These are phyloP conservation scores for Rhizoclosmatium globosum DNA, from an alignment of 192 early-diverging fungal genomes.

Conservation along the genomic window DNA sequence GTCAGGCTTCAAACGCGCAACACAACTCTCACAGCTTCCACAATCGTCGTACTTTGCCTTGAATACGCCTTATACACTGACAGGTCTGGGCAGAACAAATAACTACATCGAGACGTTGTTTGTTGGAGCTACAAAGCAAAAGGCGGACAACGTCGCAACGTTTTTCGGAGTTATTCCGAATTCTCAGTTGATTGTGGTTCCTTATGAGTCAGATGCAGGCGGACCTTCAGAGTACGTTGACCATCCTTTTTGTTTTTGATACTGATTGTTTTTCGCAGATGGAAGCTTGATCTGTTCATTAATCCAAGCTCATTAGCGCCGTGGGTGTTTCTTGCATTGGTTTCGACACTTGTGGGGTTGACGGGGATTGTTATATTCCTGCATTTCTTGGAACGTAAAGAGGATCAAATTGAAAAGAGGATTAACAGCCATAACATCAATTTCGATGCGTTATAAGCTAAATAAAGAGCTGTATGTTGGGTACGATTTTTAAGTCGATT, in stretches of 20 bases:
- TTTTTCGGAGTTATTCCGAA: constrained; percentile 94
- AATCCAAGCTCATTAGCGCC: constrained; percentile 85
- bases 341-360: constrained; percentile 75
- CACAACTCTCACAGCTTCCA: constrained; percentile 80
- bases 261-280: constrained; percentile 53
- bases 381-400: constrained; percentile 81
- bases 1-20: constrained; percentile 76
- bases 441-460: constrained; percentile 84
- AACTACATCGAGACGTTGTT: constrained; percentile 96
- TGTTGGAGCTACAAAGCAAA: constrained; percentile 76
- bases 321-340: constrained; percentile 80
- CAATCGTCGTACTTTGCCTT: constrained; percentile 81
- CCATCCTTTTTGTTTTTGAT: not conserved
- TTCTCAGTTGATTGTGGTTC: constrained; percentile 87
- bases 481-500: too few relatives aligned
- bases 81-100: constrained; percentile 93
- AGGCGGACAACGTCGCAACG: constrained; percentile 63
- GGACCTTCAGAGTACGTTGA: constrained; percentile 48
- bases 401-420: constrained; percentile 81
- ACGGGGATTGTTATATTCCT: constrained; percentile 75
- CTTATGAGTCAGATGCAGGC: constrained; percentile 58
- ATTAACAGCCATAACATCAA: constrained; percentile 86
- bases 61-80: constrained; percentile 80
- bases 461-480: too few relatives aligned
- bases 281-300: constrained; percentile 90